phyloP scores from a whole-genome alignment of 1,284 basidiomycete species.

The Bjerkandera adusta region DNA sequence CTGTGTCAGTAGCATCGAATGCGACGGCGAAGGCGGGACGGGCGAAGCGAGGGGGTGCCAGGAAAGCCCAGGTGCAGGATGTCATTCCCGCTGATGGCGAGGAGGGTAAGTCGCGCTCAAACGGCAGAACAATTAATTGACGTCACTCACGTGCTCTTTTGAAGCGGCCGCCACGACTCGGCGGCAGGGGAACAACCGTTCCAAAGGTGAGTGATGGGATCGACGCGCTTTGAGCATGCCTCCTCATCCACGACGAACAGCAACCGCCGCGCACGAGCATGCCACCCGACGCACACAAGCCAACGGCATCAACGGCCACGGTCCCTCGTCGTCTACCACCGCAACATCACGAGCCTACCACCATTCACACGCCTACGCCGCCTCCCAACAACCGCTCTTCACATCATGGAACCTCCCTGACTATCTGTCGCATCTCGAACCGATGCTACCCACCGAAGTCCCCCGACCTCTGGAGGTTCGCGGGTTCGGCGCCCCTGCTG shows the following conservation, averaged over 20 bases:
- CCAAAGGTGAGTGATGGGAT: constrained; percentile 45
- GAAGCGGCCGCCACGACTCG: constrained; percentile 31
- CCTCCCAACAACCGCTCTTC: constrained; percentile 72
- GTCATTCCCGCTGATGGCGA: constrained; percentile 51
- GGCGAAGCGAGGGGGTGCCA: constrained; percentile 42
- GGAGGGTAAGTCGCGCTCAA: constrained; percentile 49
- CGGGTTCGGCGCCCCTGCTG: constrained; percentile 35
- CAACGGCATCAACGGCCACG: constrained; percentile 24
- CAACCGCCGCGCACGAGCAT: constrained; percentile 37
- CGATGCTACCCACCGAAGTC: constrained; percentile 75
- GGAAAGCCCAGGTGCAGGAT: constrained; percentile 41
- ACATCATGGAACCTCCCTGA: constrained; percentile 92
- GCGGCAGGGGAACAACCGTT: constrained; percentile 45
- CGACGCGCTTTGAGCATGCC: constrained; percentile 43
- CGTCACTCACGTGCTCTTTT: constrained; percentile 38
- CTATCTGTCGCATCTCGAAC: constrained; percentile 86
- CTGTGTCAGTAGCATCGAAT: constrained; percentile 31
- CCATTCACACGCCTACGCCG: constrained; percentile 72
- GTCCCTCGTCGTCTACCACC: constrained; percentile 13
- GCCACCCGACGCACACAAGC: constrained; percentile 44
- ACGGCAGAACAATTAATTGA: constrained; percentile 20
- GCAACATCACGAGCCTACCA: constrained; percentile 53
- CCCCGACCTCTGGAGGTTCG: constrained; percentile 80
- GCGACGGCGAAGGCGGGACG: constrained; percentile 29
- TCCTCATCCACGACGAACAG: constrained; percentile 23